Base-by-base conservation (phyloP, 2,329 filamentous ascomycete genomes). In the Piedraia hortae region DNA sequence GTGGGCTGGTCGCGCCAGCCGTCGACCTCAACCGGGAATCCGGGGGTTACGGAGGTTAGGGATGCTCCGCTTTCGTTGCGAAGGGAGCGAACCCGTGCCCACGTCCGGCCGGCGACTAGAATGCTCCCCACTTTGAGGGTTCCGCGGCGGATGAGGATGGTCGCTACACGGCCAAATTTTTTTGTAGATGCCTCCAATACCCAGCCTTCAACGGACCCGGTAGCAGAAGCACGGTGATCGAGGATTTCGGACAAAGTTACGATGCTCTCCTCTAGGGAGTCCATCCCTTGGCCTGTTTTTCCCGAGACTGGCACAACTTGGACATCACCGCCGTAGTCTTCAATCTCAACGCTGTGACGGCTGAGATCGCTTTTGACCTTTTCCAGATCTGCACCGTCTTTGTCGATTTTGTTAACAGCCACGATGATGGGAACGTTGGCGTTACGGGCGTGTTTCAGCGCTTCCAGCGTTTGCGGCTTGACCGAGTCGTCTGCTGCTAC, bases 401-500 rank as follows among this genome's bases (percentile, higher is more conserved):
- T 90, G 49, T 97, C 85, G 22, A 90, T 62, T 48, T 97, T 97
- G 53, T 85, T 97, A 48, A 93, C 82, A 9, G 88, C 88, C 22
- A 97, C 85, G 26, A 97, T 90, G 21, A 97, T 82, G 4, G 85
- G 82, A 1, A 93, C 85, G 28, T 72, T 70, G 22, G 85, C 75
- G 14, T 62, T 57, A 25, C 69, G 71, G 5, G 85, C 82, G 42
- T 97, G 85, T 45, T 88, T 91, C 41, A 97, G 66, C 4, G 85
- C 85, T 50, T 97, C 85, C 2, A 93, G 54, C 0, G 88, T 97
- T 41, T 97, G 85, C 3, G 85, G 85, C 53, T 85, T 97, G 34
- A 97, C 82, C 40, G 78, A 85, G 42, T 97, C 88, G 41, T 97
- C 85, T 5, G 82, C 82, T 4, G 85, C 85, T 11, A 97, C 82